Base-by-base conservation (phyloP, 805 yeast species). In the Kodamaea neixiangensis region DNA sequence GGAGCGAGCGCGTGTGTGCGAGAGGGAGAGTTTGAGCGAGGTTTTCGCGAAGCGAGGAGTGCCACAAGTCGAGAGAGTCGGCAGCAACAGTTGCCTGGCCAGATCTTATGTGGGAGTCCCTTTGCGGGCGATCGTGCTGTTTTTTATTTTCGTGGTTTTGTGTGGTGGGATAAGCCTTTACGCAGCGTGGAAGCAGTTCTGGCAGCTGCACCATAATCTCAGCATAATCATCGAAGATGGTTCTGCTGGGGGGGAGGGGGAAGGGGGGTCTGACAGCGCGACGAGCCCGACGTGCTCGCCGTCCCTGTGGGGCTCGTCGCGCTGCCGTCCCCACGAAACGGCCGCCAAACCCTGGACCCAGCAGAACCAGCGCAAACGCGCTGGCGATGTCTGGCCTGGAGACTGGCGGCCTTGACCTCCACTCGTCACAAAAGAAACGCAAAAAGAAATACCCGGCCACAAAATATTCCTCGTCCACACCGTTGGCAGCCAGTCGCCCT, bases 401-500 rank as follows among this genome's bases (percentile, higher is more conserved):
- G n/a, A 5, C 37, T 15, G n/a, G 37, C 37, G 14, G 37, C 10
- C 31, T 7, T 7, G 10, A 25, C 31, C 6, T 13, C 7, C 14
- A 33, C 17, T 15, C 41, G 41, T 19, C 41, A 37, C 41, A 37
- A 37, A 37, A 37, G 41, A 37, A 37, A 37, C 41, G 41, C 41
- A 37, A 19, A 37, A 37, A 37, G 15, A 20, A 37, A 37, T 7
- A 25, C 41, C 13, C 19, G 41, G 6, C 41, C 41, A 37, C 41
- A 37, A 37, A 37, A 37, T 37, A 37, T 37, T 37, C 41, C 41
- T 37, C 41, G 41, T 37, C 41, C 41, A 37, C 41, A 37, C 41
- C 41, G 41, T 37, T 37, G 41, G 41, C 41, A 37, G 41, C 41
- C 41, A 37, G 41, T 37, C 41, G 41, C 41, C 41, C 41, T 37